Evolutionary conservation across 2,329 filamentous ascomycete species (phyloP), one percentile per base, ranked within the genome.

Genomic region (Fusarium sp.): DNA sequence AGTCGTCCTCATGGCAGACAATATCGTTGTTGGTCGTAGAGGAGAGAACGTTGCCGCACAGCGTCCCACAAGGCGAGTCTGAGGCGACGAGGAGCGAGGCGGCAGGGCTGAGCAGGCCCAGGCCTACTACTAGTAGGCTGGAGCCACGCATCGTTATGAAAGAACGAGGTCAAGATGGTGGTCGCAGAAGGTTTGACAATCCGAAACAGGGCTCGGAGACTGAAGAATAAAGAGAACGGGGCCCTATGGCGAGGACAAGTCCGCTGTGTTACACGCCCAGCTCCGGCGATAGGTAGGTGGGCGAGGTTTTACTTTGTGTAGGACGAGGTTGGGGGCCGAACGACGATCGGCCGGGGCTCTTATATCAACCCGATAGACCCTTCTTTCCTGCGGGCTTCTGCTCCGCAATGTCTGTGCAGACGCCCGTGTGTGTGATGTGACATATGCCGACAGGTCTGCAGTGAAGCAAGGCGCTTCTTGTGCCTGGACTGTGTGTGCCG

Each of bases 21-120:
- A 90, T 81, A 71, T 90, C 88, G 63, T 83, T 81, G 5, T 73
- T 48, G 2, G 85, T 82, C 0, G 88, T 90, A 6, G 81, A 74
- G 14, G 83, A 80, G 41, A 88, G 83, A 6, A 87, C 85, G 67
- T 91, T 91, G 78, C 89, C 89, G 79, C 89, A 91, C 37, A 84
- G 80, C 29, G 81, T 80, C 39, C 82, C 80, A 80, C 89, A 91
- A 18, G 86, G 85, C 24, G 89, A 91, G 37, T 81, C 81, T 0
- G 83, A 74, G 0, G 86, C 81, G 50, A 88, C 86, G 35, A 88
- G 79, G 27, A 90, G 76, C 8, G 82, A 79, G 18, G 59, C 69
- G 13, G 67, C 76, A 5, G 69, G 59, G 7, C 73, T 64, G 27
- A 76, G 62, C 22, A 77, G 31, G 60, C 73, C 60, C 35, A 80